Conservation (phyloP, 208 protist species). For the Phytomonas sp. region DNA sequence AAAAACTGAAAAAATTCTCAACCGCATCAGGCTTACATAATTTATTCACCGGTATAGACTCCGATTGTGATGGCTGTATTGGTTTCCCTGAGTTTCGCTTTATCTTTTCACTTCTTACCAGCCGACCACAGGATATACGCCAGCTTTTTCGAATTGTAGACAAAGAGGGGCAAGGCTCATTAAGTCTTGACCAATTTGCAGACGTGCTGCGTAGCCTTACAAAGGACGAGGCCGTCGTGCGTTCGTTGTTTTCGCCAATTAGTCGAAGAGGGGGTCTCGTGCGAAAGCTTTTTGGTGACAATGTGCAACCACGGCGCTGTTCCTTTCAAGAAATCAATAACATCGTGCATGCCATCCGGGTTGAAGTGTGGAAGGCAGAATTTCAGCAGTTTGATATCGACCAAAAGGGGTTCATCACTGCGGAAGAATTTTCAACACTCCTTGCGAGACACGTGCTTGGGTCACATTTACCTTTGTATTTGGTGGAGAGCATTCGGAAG, state of each 20-base stretch:
- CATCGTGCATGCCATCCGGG: constrained; percentile 43
- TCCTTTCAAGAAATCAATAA: constrained; percentile 35
- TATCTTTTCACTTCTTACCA: constrained; percentile 72
- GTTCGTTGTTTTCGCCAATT: constrained; percentile 26
- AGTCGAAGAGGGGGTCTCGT: constrained; percentile 49
- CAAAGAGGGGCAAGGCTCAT: constrained; percentile 31
- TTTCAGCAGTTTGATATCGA: constrained; percentile 67
- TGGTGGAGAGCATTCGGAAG: constrained; percentile 72
- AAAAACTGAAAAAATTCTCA: constrained; percentile 14
- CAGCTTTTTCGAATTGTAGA: constrained; percentile 60
- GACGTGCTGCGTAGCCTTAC: constrained; percentile 61
- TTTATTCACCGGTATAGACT: constrained; percentile 65
- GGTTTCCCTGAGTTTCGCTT: constrained; percentile 79
- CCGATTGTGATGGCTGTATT: constrained; percentile 71
- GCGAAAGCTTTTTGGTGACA: constrained; percentile 47
- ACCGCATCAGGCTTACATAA: constrained; percentile 25
- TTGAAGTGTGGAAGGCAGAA: constrained; percentile 77
- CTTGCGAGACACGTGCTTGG: constrained; percentile 75
- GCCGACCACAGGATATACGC: constrained; percentile 34
- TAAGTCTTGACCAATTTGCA: constrained; percentile 65
- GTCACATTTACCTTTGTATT: constrained; percentile 75
- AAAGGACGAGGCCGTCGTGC: constrained; percentile 39
- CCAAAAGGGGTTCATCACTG: constrained; percentile 35
- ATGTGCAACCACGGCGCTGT: constrained; percentile 24
- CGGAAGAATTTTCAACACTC: constrained; percentile 66